These are phyloP conservation scores for Phytophthora vignae DNA, from an alignment of 352 stramenopile genomes.

Conservation along the genomic window DNA sequence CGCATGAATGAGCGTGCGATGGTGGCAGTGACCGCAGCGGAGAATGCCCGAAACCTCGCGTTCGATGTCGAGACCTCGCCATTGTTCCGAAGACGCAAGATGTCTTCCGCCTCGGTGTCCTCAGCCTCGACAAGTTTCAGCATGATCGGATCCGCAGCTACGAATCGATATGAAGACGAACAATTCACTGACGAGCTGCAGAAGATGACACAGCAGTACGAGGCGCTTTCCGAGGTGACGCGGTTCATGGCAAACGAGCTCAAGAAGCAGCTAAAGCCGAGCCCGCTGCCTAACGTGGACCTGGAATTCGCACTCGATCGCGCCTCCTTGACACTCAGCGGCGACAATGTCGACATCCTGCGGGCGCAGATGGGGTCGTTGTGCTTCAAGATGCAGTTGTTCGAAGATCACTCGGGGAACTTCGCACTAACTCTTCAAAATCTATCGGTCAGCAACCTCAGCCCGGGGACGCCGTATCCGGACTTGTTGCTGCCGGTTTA, in stretches of 20 bases:
- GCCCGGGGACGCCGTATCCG: slow-evolving; percentile 72
- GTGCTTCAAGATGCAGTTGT: slow-evolving; percentile 71
- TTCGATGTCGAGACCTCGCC: slow-evolving; percentile 62
- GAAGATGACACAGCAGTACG: slow-evolving; percentile 50
- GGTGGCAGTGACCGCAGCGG: slow-evolving; percentile 47
- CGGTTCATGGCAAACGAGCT: slow-evolving; percentile 46
- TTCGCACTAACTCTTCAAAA: slow-evolving; percentile 66
- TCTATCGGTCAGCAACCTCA: slow-evolving; percentile 72
- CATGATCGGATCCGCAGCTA: slow-evolving; percentile 40
- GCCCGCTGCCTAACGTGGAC: slow-evolving; percentile 66
- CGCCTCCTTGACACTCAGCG: slow-evolving; percentile 69
- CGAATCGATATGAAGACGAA: slow-evolving; percentile 48
- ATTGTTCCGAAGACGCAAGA: slow-evolving; percentile 43
- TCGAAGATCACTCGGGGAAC: slow-evolving; percentile 73
- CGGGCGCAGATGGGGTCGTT: slow-evolving; percentile 51
- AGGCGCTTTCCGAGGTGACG: slow-evolving; percentile 53
- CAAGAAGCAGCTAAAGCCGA: slow-evolving; percentile 43
- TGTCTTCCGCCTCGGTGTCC: slow-evolving; percentile 42
- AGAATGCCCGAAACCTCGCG: slow-evolving; percentile 39
- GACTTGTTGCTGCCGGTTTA: slow-evolving; percentile 64
- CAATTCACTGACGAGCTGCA: slow-evolving; percentile 62
- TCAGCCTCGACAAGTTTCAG: slow-evolving; percentile 50
- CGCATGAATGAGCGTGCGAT: slow-evolving; percentile 54
- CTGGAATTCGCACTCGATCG: slow-evolving; percentile 65
- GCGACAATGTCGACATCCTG: slow-evolving; percentile 71